Evolutionary conservation across 2,329 filamentous ascomycete species (phyloP), one percentile per base, ranked within the genome.

Genomic region (Herpotrichia juniperi): DNA sequence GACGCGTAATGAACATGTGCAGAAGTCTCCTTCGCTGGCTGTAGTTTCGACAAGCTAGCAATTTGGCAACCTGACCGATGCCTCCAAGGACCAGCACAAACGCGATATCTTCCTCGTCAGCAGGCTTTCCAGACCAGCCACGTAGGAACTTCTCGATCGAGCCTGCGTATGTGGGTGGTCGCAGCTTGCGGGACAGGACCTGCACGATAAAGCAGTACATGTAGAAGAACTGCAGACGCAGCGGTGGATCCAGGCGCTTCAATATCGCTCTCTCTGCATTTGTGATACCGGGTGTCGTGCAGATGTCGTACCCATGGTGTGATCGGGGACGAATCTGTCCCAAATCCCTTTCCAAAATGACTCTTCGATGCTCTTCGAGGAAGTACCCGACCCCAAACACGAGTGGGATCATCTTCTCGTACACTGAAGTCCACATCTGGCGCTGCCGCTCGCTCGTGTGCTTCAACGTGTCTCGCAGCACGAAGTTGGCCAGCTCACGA

Each of bases 191-290:
- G 45, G 59, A 59, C 42, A 73, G 50, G 7, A 71, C 67, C 55
- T 71, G 68, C 39, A 74, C 50, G 17, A 73, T 64, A 54, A 74
- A 72, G 61, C 63, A 68, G 54, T 72, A 73, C 67, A 70, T 72
- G 59, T 69, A 71, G 50, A 67, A 72, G 56, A 66, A 74, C 49
- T 71, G 68, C 47, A 73, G 43, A n/a, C 69, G 64, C 50, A 72
- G 46, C 12, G 63, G 64, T 31, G 61, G 60, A 16, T 73, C 69
- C 40, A 72, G 59, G 25, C 56, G 63, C 50, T 58, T 65, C 50
- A 73, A 54, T 19, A 71, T 71, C 30, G 56, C 58, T 22, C 63
- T 48, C 51, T 72, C 69, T 44, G 66, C 58, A 31, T 46, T 49
- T 2, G 59, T 63, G 54, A 71, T 71, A 44, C 59, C 57, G 4